Conservation (phyloP, 2,329 filamentous ascomycete genomes). For the Ophiostoma ulmi region DNA sequence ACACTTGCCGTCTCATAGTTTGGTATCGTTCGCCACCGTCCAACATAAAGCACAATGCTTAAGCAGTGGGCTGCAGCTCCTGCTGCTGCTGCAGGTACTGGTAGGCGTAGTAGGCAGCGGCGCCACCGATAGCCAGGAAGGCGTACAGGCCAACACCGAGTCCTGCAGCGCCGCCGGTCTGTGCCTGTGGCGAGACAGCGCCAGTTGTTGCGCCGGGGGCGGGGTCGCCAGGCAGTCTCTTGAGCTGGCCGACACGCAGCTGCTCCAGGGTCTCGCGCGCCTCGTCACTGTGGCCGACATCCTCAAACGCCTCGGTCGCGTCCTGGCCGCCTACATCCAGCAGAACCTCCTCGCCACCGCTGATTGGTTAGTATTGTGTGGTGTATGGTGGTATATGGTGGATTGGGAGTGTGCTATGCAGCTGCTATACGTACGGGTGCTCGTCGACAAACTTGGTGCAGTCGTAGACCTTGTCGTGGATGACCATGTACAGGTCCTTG, state of each 20-base stretch:
- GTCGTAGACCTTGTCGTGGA: conserved; percentile 98
- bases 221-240: conserved; percentile 78
- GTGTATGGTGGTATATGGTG: too few species aligned
- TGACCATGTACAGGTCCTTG: conserved; percentile 86
- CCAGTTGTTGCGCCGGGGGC: conserved; percentile 55
- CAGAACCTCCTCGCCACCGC: conserved; percentile 96
- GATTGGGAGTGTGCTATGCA: neutral
- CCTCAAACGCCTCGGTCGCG: conserved; percentile 95
- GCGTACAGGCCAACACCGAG: conserved; percentile 78
- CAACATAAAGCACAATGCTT: neutral
- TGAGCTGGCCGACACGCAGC: conserved; percentile 69
- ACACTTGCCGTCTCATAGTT: neutral
- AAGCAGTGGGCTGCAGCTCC: conserved; percentile 26
- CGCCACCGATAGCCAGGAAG: conserved; percentile 70
- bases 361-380: conserved; percentile 39
- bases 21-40: neutral
- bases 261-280: conserved; percentile 86
- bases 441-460: conserved; percentile 85
- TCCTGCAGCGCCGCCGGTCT: conserved; percentile 48
- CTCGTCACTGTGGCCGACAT: conserved; percentile 98
- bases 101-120: conserved; percentile 73
- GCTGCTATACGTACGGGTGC: conserved; percentile 63
- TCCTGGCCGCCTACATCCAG: conserved; percentile 95
- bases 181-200: conserved; percentile 46
- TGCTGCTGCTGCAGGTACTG: conserved; percentile 67